phyloP scores from a whole-genome alignment of 2,329 filamentous ascomycete species.

The Epichloe sibirici region DNA sequence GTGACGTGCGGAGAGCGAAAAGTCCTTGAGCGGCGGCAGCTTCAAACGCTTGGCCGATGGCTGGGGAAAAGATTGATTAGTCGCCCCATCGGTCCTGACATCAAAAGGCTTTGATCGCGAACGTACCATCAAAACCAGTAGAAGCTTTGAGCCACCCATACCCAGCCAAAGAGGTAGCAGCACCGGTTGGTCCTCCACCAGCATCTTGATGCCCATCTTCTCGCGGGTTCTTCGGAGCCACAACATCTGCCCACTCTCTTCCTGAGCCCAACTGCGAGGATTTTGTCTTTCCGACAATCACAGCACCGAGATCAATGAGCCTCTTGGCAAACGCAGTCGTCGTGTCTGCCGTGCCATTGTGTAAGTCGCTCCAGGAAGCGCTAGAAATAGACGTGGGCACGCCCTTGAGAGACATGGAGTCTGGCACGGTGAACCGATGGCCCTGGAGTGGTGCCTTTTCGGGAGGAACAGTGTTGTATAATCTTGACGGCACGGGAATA shows the following conservation, averaged over 20 bases:
- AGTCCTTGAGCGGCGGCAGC: constrained; percentile 16
- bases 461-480: constrained; percentile 20
- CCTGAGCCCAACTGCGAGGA: constrained; percentile 33
- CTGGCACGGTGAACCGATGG: constrained; percentile 23
- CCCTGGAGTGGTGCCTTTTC: constrained; percentile 23
- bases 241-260: constrained; percentile 28
- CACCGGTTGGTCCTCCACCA: constrained; percentile 25
- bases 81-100: too few relatives aligned
- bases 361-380: constrained; percentile 43
- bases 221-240: constrained; percentile 31
- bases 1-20: constrained; percentile 18
- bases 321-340: constrained; percentile 40
- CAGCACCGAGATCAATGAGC: constrained; percentile 47
- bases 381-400: constrained; percentile 45
- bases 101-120: too few relatives aligned
- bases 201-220: constrained; percentile 33
- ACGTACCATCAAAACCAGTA: constrained; percentile 24
- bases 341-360: constrained; percentile 26
- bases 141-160: constrained; percentile 31
- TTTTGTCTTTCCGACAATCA: constrained; percentile 42
- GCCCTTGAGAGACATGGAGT: constrained; percentile 28
- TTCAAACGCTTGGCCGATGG: constrained; percentile 11
- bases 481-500: constrained; percentile 26
- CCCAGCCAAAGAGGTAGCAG: constrained; percentile 22
- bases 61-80: background rate